These are phyloP conservation scores for Deinandra increscens DNA, from an alignment of 129 eudicot genomes.

Conservation along the genomic window DNA sequence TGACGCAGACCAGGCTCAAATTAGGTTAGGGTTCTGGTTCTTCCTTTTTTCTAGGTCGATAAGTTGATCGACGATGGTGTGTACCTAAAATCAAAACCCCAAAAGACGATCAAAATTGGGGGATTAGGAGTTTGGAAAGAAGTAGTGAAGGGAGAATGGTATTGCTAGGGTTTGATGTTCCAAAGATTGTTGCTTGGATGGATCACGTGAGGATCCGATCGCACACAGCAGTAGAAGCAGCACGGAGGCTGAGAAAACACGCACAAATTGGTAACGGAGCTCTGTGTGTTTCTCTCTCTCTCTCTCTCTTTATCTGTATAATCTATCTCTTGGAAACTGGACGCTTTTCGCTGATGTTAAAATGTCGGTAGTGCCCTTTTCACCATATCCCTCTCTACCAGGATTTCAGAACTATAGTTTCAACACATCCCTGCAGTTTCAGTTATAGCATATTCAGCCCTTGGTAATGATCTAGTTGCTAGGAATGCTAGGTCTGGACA, in stretches of 20 bases:
- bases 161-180: slow-evolving; percentile 33
- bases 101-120: slow-evolving; percentile 31
- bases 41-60: slow-evolving; percentile 25
- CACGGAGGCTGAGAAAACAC: slow-evolving; percentile 32
- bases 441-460: too few relatives aligned
- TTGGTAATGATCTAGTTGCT: too few relatives aligned
- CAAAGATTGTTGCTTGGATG: slow-evolving; percentile 31
- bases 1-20: slow-evolving; percentile 14
- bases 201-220: slow-evolving; percentile 34
- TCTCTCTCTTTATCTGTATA: too few relatives aligned
- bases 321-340: slow-evolving; percentile 23
- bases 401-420: too few relatives aligned
- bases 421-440: too few relatives aligned
- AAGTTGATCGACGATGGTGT: slow-evolving; percentile 24
- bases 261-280: slow-evolving; percentile 31
- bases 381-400: too few relatives aligned
- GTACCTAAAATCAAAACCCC: background rate
- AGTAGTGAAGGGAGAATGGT: slow-evolving; percentile 27
- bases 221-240: slow-evolving; percentile 36
- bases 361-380: slow-evolving; percentile 13
- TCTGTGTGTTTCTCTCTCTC: slow-evolving; percentile 25
- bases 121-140: background rate
- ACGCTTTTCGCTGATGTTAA: background rate
- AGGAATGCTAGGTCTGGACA: too few relatives aligned
- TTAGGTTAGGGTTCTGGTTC: too few relatives aligned